phyloP scores from a whole-genome alignment of 2,329 filamentous ascomycete genomes.

The Scopulariopsis brevicaulis region DNA sequence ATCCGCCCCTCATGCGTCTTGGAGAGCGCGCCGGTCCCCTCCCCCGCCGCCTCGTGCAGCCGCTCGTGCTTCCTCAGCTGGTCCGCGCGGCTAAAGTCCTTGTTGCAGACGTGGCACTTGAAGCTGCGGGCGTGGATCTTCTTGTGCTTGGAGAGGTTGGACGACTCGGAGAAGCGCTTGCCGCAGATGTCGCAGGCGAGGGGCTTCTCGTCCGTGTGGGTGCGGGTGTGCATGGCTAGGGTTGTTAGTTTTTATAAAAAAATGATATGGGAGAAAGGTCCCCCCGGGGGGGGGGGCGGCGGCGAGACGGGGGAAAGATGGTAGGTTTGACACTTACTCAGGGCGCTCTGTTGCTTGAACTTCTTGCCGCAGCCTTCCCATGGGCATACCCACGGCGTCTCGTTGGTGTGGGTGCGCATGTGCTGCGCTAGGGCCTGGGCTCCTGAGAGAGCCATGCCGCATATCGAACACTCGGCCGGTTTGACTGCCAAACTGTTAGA shows the following conservation, averaged over 20 bases:
- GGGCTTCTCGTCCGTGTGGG: slow-evolving; percentile 55
- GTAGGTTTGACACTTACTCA: slow-evolving; percentile 35
- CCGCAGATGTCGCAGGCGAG: slow-evolving; percentile 45
- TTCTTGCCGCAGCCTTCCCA: slow-evolving; percentile 37
- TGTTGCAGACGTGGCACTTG: slow-evolving; percentile 41
- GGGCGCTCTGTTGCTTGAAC: slow-evolving; percentile 57
- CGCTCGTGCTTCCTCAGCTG: slow-evolving; percentile 42
- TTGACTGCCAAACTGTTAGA: slow-evolving; percentile 33
- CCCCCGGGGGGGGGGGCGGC: background rate
- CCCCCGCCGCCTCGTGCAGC: slow-evolving; percentile 1
- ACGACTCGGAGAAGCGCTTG: slow-evolving; percentile 52
- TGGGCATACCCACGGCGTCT: slow-evolving; percentile 50
- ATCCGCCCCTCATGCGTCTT: slow-evolving; percentile 2
- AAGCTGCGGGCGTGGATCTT: slow-evolving; percentile 41
- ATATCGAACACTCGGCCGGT: slow-evolving; percentile 43
- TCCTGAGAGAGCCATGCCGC: slow-evolving; percentile 48
- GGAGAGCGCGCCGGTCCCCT: background rate
- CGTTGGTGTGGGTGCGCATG: slow-evolving; percentile 53
- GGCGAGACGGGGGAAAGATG: background rate
- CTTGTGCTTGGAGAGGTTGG: slow-evolving; percentile 54
- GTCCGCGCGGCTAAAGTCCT: slow-evolving; percentile 47
- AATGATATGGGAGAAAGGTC: background rate
- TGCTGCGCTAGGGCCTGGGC: slow-evolving; percentile 59
- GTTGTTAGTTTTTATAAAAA: slow-evolving; percentile 1
- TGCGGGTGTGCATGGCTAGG: slow-evolving; percentile 56